Base-by-base conservation (phyloP, 1,284 basidiomycete species). In the Trichosporon ovoides region DNA sequence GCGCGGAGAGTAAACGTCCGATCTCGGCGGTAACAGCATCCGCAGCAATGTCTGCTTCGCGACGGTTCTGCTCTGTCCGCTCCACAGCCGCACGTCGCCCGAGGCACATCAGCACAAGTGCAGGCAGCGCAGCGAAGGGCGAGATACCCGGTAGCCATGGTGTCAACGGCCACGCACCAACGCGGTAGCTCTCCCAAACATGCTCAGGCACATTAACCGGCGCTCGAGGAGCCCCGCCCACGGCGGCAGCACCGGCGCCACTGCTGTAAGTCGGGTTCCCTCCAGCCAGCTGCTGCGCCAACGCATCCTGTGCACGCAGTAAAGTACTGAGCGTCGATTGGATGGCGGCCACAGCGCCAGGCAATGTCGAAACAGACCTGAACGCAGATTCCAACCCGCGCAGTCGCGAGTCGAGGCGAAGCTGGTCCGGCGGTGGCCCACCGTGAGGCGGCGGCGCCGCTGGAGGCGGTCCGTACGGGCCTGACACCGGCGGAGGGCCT, bases 101-200 rank as follows among this genome's bases (percentile, higher is more conserved):
- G 2, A 76, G 60, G 18, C 68, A 66, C 28, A 55, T 43, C 12
- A 73, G 67, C 3, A 73, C 71, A 22, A 71, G 56, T 0, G 66
- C 68, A 1, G 72, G 67, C 3, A 76, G 54, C 1, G 73, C 73
- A 0, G 56, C 57, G 3, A 66, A 16, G 18, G 73, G 73, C 9
- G 71, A 60, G 19, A 76, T 61, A 1, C 74, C 74, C 0, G 73
- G 68, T 2, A 76, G 59, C 74, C 74, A 76, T 0, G 74, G 74
- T 3, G 74, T 73, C 33, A 74, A 37, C 1, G 74, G 74, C 74
- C 74, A 76, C 3, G 71, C 72, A 24, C 71, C 59, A 5, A 65
- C 65, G 1, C 73, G 60, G 48, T 73, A 76, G 53, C 60, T 65
- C 24, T 74, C 72, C 69, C 68, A 70, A 0, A 69, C 61, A 14